These are phyloP conservation scores for Asterochloris sp. DNA, from an alignment of 139 green algal genomes.

Conservation along the genomic window DNA sequence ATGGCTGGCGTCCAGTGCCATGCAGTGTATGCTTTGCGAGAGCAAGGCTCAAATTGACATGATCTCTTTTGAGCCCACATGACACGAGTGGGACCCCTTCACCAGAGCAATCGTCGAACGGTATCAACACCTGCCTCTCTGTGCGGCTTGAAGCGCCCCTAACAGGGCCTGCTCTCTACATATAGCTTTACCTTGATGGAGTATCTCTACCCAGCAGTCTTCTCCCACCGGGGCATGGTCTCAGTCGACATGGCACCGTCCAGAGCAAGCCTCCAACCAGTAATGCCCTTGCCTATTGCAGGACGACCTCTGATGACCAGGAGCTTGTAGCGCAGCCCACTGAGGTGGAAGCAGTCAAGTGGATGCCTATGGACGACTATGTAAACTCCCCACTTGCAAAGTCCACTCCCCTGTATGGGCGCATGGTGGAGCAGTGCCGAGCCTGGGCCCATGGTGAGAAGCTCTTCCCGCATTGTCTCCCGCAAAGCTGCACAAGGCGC, in stretches of 20 bases:
- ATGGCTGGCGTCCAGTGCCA: not conserved
- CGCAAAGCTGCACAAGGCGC: no score
- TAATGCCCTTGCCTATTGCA: not conserved
- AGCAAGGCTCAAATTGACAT: not conserved
- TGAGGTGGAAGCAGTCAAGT: constrained; percentile 51
- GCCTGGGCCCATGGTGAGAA: constrained; percentile 15
- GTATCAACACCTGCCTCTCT: not conserved
- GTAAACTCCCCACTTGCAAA: constrained; percentile 3
- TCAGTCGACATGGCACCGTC: no score
- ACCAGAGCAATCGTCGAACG: not conserved
- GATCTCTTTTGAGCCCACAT: not conserved
- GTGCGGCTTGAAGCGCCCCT: no score
- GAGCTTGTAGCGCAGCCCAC: constrained; percentile 48
- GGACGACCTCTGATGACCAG: constrained; percentile 9
- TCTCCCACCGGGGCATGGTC: no score
- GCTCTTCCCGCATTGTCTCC: no score
- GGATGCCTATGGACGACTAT: constrained; percentile 57
- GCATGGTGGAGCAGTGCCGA: constrained; percentile 17
- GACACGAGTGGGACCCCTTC: not conserved
- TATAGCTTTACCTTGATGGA: no score
- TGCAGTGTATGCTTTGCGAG: not conserved
- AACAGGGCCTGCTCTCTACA: no score
- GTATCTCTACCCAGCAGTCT: no score
- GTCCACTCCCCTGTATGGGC: not conserved
- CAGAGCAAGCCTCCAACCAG: not conserved